Evolutionary conservation across 441 rosid species (phyloP), one percentile per base, ranked within the genome.

Genomic region (Euphorbia corollata): DNA sequence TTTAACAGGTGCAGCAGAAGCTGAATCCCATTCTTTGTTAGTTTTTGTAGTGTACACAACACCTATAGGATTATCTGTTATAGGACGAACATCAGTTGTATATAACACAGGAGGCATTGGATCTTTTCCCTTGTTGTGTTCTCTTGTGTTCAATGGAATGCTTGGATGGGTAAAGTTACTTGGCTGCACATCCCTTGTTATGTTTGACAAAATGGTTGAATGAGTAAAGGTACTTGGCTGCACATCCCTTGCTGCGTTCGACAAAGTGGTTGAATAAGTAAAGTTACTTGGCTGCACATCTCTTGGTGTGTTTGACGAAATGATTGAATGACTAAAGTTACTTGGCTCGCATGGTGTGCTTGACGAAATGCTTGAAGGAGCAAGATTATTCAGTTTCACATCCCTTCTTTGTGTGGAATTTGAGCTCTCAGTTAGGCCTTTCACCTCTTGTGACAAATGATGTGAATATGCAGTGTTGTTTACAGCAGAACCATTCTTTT

Each of bases 31-130:
- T 6, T 30, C 68, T 74, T 8, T 65, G 75, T 77, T 87, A 23
- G 87, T 8, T 61, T 77, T 13, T 71, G 80, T 30, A n/a, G 84
- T 62, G 55, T 81, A 83, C 30, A 80, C n/a, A n/a, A n/a, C n/a
- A n/a, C n/a, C n/a, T 2, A 68, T 57, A 18, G 22, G 36, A 18
- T 13, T 69, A 0, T 66, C 61, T 8, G 69, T 77, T 34, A 67
- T 69, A 30, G 85, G 85, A 67, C 3, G 22, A 20, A 10, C 8
- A 9, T 6, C 23, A 5, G 53, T 13, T 12, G 12, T 12, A 30
- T 30, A 27, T 16, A 3, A 0, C 62, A 16, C 51, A 45, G 51
- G 2, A 45, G 51, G n/a, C 18, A 0, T 45, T 12, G 4, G 51
- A 45, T 45, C 51, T 15, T 45, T 45, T 51, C 23, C 56, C 22